phyloP scores from a whole-genome alignment of 768 basidiomycete species.

The Rhodotorula toruloides region DNA sequence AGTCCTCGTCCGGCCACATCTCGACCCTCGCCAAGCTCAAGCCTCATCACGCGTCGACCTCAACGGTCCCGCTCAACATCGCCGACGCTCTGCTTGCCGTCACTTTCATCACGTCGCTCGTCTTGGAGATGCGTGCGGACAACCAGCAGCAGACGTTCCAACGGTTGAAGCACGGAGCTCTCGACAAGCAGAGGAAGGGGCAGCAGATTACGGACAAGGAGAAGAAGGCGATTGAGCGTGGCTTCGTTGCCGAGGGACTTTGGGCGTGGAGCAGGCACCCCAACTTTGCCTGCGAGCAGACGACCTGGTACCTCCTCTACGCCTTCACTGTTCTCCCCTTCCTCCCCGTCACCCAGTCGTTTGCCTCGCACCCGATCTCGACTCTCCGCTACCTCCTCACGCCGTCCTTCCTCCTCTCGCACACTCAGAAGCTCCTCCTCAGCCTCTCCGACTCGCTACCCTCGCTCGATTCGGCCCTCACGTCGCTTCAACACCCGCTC shows the following conservation, averaged over 20 bases:
- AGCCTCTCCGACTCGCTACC: neutral
- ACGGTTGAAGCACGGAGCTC: constrained; percentile 61
- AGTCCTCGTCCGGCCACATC: constrained; percentile 31
- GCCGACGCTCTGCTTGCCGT: constrained; percentile 63
- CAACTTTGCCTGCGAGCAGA: constrained; percentile 88
- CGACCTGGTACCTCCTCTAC: constrained; percentile 50
- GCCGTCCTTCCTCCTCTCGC: neutral
- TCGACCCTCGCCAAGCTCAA: constrained; percentile 44
- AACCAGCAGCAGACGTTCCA: constrained; percentile 70
- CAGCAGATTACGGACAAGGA: constrained; percentile 53
- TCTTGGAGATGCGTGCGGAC: constrained; percentile 75
- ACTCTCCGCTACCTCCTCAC: neutral
- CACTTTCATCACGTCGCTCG: constrained; percentile 59
- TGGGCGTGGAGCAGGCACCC: constrained; percentile 87
- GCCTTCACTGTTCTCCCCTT: constrained; percentile 30
- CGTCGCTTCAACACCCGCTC: constrained; percentile 14
- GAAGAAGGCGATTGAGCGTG: constrained; percentile 63
- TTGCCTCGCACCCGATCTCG: constrained; percentile 31
- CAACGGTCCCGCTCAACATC: constrained; percentile 54
- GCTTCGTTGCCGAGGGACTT: constrained; percentile 76
- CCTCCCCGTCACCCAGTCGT: constrained; percentile 17
- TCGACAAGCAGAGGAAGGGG: constrained; percentile 58
- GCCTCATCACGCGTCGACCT: constrained; percentile 56
- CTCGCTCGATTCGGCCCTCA: constrained; percentile 58
- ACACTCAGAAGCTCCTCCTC: neutral